Percentiles rank a stretch among this genome's conserved stretches.
These are phyloP conservation scores for Cercis canadensis DNA, from an alignment of 306 rosid genomes.

Conservation along the genomic window DNA sequence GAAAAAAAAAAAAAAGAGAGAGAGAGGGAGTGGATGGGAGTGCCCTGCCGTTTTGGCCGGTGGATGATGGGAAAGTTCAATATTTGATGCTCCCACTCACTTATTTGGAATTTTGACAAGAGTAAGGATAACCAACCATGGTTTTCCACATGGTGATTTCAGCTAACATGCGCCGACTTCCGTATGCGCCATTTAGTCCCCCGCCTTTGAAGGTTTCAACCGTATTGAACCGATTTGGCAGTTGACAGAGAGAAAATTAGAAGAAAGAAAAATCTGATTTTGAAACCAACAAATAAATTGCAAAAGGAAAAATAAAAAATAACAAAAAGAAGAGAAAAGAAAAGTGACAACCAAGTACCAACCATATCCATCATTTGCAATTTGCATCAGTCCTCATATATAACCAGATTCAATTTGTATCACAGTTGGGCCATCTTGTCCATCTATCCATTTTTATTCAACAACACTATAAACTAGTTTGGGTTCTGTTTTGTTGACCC, in stretches of 20 bases:
- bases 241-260: constrained; percentile 1
- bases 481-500: constrained; percentile 3
- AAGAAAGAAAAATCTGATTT: background rate
- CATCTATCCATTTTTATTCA: constrained; percentile 25
- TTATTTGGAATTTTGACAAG: constrained; percentile 22
- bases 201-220: constrained; percentile 74
- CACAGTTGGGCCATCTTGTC: background rate
- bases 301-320: too few relatives aligned
- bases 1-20: too few relatives aligned
- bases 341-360: background rate
- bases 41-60: too few relatives aligned
- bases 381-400: background rate
- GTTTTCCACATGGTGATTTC: constrained; percentile 25
- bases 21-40: too few relatives aligned
- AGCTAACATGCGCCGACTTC: constrained; percentile 41
- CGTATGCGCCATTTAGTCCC: constrained; percentile 45
- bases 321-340: background rate
- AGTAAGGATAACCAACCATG: constrained; percentile 1
- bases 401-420: background rate
- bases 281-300: background rate
- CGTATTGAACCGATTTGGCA: constrained; percentile 39
- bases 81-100: too few relatives aligned
- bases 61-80: too few relatives aligned
- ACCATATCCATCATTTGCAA: constrained; percentile 27
- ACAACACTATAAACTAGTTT: background rate